Evolutionary conservation across 441 rosid species (phyloP).

Genomic region (Pelargonium fulgidum): DNA sequence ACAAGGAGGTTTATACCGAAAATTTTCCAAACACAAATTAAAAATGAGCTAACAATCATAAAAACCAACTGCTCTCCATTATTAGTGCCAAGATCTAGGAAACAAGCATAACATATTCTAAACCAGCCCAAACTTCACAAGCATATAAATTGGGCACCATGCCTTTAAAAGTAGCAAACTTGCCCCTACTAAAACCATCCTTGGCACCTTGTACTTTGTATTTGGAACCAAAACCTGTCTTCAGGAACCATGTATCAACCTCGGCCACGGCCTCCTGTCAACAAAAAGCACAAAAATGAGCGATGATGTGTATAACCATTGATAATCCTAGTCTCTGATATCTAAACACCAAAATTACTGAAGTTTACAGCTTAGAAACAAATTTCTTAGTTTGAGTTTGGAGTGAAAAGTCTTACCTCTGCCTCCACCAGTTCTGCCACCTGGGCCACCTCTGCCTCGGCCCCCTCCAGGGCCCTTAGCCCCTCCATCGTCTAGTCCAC

Average conservation of each 20-base stretch:
- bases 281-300: slow-evolving; percentile 6
- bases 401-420: slow-evolving; percentile 35
- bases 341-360: no score
- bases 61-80: not conserved
- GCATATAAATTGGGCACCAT: slow-evolving; percentile 25
- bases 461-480: slow-evolving; percentile 51
- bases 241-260: slow-evolving; percentile 22
- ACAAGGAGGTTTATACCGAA: no score
- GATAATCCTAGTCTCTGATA: not conserved
- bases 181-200: slow-evolving; percentile 14
- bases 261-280: slow-evolving; percentile 55
- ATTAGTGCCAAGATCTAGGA: not conserved
- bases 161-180: slow-evolving; percentile 39
- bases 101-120: not conserved
- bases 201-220: not conserved
- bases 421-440: slow-evolving; percentile 44
- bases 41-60: not conserved
- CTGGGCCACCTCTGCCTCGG: slow-evolving; percentile 56
- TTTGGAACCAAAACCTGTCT: no score
- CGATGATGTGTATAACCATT: not conserved
- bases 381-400: no score
- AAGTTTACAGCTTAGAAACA: no score
- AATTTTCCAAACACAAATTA: not conserved
- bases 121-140: slow-evolving; percentile 15
- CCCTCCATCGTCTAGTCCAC: slow-evolving; percentile 61